These are phyloP conservation scores for Cicer chorassanicum DNA, from an alignment of 306 rosid species.

Conservation along the genomic window DNA sequence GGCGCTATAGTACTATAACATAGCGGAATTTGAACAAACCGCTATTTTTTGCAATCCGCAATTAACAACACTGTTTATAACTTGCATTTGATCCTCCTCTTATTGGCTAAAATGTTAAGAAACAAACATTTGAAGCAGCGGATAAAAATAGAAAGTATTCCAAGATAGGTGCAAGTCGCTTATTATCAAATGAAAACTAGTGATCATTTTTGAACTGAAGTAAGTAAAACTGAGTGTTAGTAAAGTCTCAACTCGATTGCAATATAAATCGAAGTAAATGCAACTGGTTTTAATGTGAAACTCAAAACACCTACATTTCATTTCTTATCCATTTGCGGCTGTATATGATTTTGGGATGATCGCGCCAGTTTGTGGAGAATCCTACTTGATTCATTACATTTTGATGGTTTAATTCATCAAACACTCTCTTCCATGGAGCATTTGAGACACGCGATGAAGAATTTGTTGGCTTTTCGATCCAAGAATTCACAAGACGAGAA, in stretches of 20 bases:
- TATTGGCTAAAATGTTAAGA: not conserved
- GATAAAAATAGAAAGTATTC: not conserved
- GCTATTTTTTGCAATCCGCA: too few species aligned
- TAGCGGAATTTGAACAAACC: too few species aligned
- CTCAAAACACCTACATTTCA: not conserved
- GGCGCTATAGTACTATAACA: too few species aligned
- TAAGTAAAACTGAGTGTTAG: not conserved
- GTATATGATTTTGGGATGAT: not conserved
- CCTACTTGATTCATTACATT: not conserved
- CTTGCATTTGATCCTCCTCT: conserved; percentile 2
- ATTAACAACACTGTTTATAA: not conserved
- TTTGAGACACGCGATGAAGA: not conserved
- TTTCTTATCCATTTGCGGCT: not conserved
- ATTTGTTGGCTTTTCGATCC: not conserved
- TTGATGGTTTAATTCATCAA: not conserved
- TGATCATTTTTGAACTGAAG: not conserved
- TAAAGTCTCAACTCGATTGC: not conserved
- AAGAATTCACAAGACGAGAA: not conserved
- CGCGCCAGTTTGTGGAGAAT: not conserved
- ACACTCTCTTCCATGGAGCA: not conserved
- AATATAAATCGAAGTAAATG: not conserved
- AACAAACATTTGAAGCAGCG: conserved; percentile 50
- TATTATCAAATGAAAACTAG: not conserved
- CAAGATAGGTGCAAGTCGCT: not conserved
- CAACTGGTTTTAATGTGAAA: not conserved